Evolutionary conservation across 805 yeast genomes (phyloP), one percentile per base, ranked within the genome.

Genomic region (Wickerhamomyces sydowiorum): DNA sequence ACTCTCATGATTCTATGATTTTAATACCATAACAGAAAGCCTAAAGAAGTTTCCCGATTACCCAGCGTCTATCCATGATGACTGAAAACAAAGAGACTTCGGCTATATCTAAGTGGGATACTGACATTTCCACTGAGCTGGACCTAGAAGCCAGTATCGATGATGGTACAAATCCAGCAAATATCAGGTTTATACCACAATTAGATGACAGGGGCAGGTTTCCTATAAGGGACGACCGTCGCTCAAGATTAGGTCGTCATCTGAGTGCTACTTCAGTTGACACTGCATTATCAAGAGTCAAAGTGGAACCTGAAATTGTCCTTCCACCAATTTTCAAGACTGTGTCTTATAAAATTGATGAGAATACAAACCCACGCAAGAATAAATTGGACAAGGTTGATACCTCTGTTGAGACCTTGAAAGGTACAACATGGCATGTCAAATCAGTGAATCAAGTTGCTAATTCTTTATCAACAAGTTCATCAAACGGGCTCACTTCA

Each of bases 321-420:
- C 52, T 67, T 36, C 73, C 72, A 7, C 60, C 65, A 6, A 50
- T 62, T 38, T 68, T 62, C 56, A 65, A 57, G 38, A 62, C 72
- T 0, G 54, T 67, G 9, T 65, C 70, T 23, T 66, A 66, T 48
- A 60, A 52, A 19, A 60, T 66, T 27, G 69, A 64, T 27, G 58
- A 52, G 37, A 45, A 47, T 23, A 18, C 25, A 32, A 12, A 19
- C 19, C 27, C 41, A 47, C 18, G 46, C 7, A 45, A 30, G 21
- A 30, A 17, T 17, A 30, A 30, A 30, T 17, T 14, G 19, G 23
- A 45, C 13, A 42, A 42, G 27, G 44, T 49, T 22, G 51, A 51
- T 38, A 34, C 48, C 31, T 45, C 42, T 4, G 57, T 49, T 3
- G 47, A 43, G 22, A 44, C 51, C 21, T 63, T 68, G 32, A 44